Base-by-base conservation (phyloP, 2,329 filamentous ascomycete species). In the Didymella glomerata region DNA sequence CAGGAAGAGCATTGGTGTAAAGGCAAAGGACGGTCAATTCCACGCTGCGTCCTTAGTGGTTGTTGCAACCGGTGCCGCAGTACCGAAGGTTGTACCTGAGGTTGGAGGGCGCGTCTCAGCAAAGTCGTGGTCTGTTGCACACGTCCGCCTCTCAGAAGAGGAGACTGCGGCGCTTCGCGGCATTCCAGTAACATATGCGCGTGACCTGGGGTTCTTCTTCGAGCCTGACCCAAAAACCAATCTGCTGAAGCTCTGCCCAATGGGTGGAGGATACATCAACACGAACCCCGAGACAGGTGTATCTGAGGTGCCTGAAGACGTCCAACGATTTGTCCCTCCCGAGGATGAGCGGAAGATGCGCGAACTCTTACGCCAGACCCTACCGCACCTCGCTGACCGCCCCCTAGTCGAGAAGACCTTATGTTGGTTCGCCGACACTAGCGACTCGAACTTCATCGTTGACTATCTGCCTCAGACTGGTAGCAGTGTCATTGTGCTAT, bases 341-440 rank as follows among this genome's bases (percentile, higher is more conserved):
- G 76, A 79, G 8, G 86, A 88, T 57, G 85, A 88, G 68, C 64
- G 64, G 22, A 81, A 82, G 65, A 75, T 87, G 42, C 79, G 84
- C 8, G 73, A 78, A 32, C 71, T 88, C 32, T 75, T 88, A 2
- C 64, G 70, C 8, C 79, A 87, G 49, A 83, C 84, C 0, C 76
- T 88, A 0, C 85, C 85, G 0, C 76, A 74, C 41, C 77, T 88
- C 20, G 81, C 82, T 0, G 79, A 86, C 16, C 70, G 86, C 3
- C 85, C 85, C 0, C 76, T 89, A n/a, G 81, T 88, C 2, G 77
- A 82, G 28, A 81, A 82, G 66, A 80, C 79, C 1, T 72, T 89
- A n/a, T 89, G 87, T 68, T 89, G 86, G 86, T 86, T 86, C 60
- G 85, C 85, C 0, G 87, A 89, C 65, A 86, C 85, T 0, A 78